Percentiles rank a stretch among this genome's conserved stretches.
Conservation (phyloP, 257 asterid genomes). For the Rhazya stricta region DNA sequence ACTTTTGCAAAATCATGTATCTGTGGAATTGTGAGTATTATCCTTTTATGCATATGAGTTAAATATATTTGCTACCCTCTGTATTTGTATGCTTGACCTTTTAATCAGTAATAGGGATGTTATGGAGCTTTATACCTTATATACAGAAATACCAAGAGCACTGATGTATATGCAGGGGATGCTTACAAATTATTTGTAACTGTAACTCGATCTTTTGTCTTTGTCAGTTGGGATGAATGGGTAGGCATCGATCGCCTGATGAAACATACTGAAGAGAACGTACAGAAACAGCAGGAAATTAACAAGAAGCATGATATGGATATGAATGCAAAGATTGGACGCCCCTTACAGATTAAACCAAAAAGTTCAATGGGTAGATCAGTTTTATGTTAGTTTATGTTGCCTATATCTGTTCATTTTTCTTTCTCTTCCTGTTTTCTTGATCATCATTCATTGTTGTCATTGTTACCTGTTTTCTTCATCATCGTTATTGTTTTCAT, state of each 20-base stretch:
- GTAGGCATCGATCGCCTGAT: conserved; percentile 42
- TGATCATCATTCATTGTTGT: background rate
- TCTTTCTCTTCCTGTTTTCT: background rate
- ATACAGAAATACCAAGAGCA: background rate
- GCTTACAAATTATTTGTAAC: conserved; percentile 5
- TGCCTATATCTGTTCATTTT: background rate
- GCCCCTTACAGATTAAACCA: conserved; percentile 37
- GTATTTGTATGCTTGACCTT: background rate
- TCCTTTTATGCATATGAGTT: background rate
- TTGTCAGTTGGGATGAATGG: conserved; percentile 91
- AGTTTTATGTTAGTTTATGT: background rate
- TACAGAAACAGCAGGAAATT: conserved; percentile 45
- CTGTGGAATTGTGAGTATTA: background rate
- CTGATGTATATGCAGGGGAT: background rate
- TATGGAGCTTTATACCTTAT: background rate
- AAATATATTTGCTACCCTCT: background rate
- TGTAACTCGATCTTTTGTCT: conserved; percentile 16
- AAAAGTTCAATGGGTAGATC: conserved; percentile 43
- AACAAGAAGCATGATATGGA: conserved; percentile 32
- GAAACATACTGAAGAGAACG: conserved; percentile 59
- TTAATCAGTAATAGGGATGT: background rate
- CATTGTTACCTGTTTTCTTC: background rate
- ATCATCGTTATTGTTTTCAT: background rate
- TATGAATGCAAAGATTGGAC: conserved; percentile 37
- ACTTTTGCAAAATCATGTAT: background rate